Conservation (phyloP, 1,284 basidiomycete species). For the Ganoderma resinaceum region DNA sequence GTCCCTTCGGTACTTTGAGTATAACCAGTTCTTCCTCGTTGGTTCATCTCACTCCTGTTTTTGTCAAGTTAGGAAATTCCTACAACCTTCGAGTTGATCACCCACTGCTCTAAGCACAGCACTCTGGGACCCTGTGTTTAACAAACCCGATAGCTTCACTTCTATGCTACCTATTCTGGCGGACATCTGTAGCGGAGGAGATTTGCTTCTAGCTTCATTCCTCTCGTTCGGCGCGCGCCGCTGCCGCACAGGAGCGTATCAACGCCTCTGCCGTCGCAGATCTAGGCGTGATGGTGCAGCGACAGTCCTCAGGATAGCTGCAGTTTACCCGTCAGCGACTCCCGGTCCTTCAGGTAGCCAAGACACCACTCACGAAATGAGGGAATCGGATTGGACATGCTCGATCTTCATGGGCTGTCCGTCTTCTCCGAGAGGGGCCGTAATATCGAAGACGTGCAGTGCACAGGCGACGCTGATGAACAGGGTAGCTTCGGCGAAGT, state of each 20-base stretch:
- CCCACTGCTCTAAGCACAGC: too few relatives aligned
- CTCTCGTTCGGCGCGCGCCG: not conserved
- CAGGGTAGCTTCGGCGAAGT: conserved; percentile 15
- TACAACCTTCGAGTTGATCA: too few relatives aligned
- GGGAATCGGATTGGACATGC: not conserved
- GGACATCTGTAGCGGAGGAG: too few relatives aligned
- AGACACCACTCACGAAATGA: conserved; percentile 12
- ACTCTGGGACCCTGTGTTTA: too few relatives aligned
- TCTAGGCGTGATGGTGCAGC: conserved; percentile 17
- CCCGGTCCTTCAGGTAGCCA: too few relatives aligned
- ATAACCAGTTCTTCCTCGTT: too few relatives aligned
- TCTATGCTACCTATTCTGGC: too few relatives aligned
- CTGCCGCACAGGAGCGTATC: conserved; percentile 8
- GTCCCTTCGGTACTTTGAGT: too few relatives aligned
- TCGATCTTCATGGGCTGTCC: conserved; percentile 6
- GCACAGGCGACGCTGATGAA: conserved; percentile 19
- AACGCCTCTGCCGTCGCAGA: conserved; percentile 4
- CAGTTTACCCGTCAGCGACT: not conserved
- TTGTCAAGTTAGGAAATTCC: too few relatives aligned
- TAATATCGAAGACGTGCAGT: conserved; percentile 17
- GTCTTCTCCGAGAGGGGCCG: conserved; percentile 8
- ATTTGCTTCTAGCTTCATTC: not conserved
- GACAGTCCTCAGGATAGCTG: conserved; percentile 15
- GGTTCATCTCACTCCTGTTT: too few relatives aligned
- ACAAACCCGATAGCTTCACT: too few relatives aligned